Evolutionary conservation across 2,329 filamentous ascomycete genomes (phyloP).

Genomic region (Rutstroemia sp.): DNA sequence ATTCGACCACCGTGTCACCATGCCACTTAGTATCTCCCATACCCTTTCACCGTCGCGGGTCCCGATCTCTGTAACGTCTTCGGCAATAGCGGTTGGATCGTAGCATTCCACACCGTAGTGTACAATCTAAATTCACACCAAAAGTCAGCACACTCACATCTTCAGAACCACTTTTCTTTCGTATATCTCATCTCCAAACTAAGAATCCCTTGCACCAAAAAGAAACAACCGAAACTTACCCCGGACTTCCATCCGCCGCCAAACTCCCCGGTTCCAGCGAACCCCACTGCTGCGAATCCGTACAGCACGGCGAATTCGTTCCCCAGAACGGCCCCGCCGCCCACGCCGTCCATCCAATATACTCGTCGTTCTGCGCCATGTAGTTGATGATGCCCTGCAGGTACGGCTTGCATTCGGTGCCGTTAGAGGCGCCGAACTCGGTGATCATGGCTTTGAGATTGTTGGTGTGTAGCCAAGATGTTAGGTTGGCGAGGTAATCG

Average conservation of each 20-base stretch:
- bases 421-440: slow-evolving; percentile 41
- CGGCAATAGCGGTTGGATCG: slow-evolving; percentile 35
- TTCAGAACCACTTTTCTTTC: not conserved
- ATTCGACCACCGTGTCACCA: not conserved
- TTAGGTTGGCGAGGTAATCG: slow-evolving; percentile 35
- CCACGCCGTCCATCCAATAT: slow-evolving; percentile 46
- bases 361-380: slow-evolving; percentile 39
- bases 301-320: slow-evolving; percentile 34
- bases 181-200: no score
- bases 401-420: slow-evolving; percentile 35
- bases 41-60: not conserved
- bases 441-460: slow-evolving; percentile 42
- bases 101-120: slow-evolving; percentile 36
- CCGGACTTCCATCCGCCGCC: slow-evolving; percentile 35
- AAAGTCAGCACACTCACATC: not conserved
- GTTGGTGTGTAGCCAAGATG: slow-evolving; percentile 38
- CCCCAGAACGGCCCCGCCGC: slow-evolving; percentile 44
- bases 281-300: slow-evolving; percentile 35
- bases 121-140: not conserved
- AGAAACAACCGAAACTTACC: slow-evolving; percentile 13
- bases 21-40: not conserved
- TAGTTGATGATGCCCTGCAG: slow-evolving; percentile 37
- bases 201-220: not conserved
- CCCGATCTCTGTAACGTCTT: not conserved
- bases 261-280: slow-evolving; percentile 40